A percentile compares a stretch with the other conserved stretches of the same genome.
These are phyloP conservation scores for Vigna unguiculata DNA, from an alignment of 306 rosid genomes.

Conservation along the genomic window DNA sequence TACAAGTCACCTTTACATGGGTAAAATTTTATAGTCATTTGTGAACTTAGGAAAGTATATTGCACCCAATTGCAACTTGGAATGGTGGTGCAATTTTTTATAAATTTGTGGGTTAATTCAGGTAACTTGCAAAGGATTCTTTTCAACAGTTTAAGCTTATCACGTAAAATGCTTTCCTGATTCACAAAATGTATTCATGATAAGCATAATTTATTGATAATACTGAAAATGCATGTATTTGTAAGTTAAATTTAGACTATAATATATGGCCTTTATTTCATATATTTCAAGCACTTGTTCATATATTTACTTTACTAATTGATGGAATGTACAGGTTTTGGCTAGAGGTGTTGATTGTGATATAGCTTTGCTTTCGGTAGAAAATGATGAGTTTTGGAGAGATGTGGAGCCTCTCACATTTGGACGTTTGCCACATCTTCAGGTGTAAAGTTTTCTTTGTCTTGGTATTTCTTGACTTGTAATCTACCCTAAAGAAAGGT, in stretches of 20 bases:
- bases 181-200: conserved; percentile 33
- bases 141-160: conserved; percentile 29
- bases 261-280: conserved; percentile 3
- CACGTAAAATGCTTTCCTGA: conserved; percentile 30
- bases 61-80: conserved; percentile 25
- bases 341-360: conserved; percentile 96
- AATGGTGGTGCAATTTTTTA: conserved; percentile 14
- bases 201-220: conserved; percentile 11
- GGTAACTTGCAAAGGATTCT: conserved; percentile 7
- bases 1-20: conserved; percentile 8
- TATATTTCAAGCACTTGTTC: conserved; percentile 8
- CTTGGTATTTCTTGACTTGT: conserved; percentile 27
- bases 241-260: background rate
- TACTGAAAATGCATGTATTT: conserved; percentile 12
- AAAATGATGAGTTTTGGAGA: conserved; percentile 89
- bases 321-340: conserved; percentile 78
- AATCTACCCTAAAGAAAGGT: conserved; percentile 27
- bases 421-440: conserved; percentile 94
- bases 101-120: conserved; percentile 31
- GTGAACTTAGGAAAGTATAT: conserved; percentile 26
- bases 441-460: conserved; percentile 60
- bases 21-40: conserved; percentile 31
- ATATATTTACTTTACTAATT: conserved; percentile 47
- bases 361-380: conserved; percentile 97
- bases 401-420: conserved; percentile 84